Base-by-base conservation (phyloP, 495 filamentous ascomycete genomes). In the Daldinia concentrica region DNA sequence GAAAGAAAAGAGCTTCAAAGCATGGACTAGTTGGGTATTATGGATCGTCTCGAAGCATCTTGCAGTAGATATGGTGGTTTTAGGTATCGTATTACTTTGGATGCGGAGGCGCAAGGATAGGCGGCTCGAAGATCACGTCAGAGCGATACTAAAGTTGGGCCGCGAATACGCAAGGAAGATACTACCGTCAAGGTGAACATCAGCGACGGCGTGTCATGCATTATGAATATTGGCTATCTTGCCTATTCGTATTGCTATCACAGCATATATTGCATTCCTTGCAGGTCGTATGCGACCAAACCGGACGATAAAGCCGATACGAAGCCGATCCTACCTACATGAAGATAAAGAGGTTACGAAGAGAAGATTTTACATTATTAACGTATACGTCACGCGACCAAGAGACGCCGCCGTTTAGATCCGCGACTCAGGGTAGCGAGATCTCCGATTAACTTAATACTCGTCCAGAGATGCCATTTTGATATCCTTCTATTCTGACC, bases 71-170 rank as follows among this genome's bases (percentile, higher is more conserved):
- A 66, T 89, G 22, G 82, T 90, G 4, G 65, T 98, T 14, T 82
- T 97, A 43, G 87, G 86, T 3, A 64, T 93, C 27, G 70, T 97
- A 30, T 77, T 95, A 52, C 78, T 97, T 22, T 97, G 90, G 90
- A 89, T 97, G 87, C 83, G 93, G 64, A 84, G 86, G 66, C 88
- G 88, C 58, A 91, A 90, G 45, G 95, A 97, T 76, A 85, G 85
- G 30, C 86, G 91, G 71, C 81, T 97, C 1, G 93, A 97, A 79
- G 86, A 90, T 66, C 88, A 92, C n/a, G 82, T 97, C 41, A 82
- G 87, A 51, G 82, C 88, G 8, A 84, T 92, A 9, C 81, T 92
- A 66, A 83, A 86, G 30, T 84, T 89, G 48, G 81, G 87, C 15
- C 87, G 88, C 77, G 86, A 88, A 52, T 86, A 90, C 55, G 77